Percentiles rank a stretch among this genome's conserved stretches.
These are phyloP conservation scores for Vicia sativa DNA, from an alignment of 306 rosid genomes.

Conservation along the genomic window DNA sequence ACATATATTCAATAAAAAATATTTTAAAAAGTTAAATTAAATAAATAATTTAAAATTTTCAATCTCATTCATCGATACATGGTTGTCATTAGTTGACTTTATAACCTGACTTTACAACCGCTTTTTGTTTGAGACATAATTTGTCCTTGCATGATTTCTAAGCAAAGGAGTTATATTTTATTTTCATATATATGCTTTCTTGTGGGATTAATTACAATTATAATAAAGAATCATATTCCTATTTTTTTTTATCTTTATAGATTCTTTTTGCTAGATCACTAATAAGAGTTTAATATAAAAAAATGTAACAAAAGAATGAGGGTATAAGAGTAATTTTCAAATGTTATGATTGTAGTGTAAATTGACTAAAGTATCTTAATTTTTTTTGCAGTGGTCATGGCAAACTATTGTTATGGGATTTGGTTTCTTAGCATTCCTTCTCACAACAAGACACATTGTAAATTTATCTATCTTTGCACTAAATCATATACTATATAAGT, in stretches of 20 bases:
- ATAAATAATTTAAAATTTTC: too few species aligned
- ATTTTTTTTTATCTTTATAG: background rate
- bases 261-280: background rate
- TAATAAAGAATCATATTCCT: slow-evolving; percentile 41
- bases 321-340: slow-evolving; percentile 9
- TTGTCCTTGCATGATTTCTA: slow-evolving; percentile 26
- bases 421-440: slow-evolving; percentile 65
- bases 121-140: too few species aligned
- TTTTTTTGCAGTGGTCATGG: slow-evolving; percentile 91
- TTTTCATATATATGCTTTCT: slow-evolving; percentile 29
- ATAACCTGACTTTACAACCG: too few species aligned
- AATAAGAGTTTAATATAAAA: too few species aligned
- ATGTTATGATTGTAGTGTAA: slow-evolving; percentile 2
- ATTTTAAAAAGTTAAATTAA: too few species aligned
- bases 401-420: slow-evolving; percentile 77
- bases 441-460: slow-evolving; percentile 80
- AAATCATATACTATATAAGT: background rate
- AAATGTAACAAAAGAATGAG: background rate
- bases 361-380: slow-evolving; percentile 32
- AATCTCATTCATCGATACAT: too few species aligned
- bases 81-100: too few species aligned
- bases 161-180: slow-evolving; percentile 32
- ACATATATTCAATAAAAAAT: too few species aligned
- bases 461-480: slow-evolving; percentile 39
- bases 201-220: background rate